Percentiles rank a stretch among this genome's conserved stretches.
Evolutionary conservation across 2,329 filamentous ascomycete genomes (phyloP).

Genomic region (Paraphaeosphaeria minitans): DNA sequence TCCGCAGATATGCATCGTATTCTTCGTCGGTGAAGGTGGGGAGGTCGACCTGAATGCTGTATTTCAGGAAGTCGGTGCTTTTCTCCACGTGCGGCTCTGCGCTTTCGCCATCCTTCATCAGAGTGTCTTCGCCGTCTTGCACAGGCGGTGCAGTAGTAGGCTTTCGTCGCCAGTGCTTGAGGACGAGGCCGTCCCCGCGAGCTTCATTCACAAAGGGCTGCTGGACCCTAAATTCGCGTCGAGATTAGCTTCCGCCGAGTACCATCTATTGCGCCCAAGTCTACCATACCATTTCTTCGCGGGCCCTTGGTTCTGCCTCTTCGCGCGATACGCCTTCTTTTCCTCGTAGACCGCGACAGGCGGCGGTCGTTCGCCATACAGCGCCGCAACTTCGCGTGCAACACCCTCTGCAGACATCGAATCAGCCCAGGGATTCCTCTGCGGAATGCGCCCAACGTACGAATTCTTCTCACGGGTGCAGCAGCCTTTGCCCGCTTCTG

Average conservation of each 20-base stretch:
- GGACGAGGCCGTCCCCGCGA: conserved; percentile 70
- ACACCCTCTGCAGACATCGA: conserved; percentile 42
- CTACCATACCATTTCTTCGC: conserved; percentile 45
- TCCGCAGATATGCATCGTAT: conserved; percentile 76
- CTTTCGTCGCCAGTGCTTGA: conserved; percentile 82
- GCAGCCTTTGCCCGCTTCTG: conserved; percentile 75
- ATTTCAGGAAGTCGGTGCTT: conserved; percentile 75
- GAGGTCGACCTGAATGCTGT: conserved; percentile 78
- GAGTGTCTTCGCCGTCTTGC: conserved; percentile 37
- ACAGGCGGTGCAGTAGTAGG: conserved; percentile 39
- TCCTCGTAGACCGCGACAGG: conserved; percentile 49
- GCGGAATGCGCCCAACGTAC: conserved; percentile 44
- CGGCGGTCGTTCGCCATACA: conserved; percentile 48
- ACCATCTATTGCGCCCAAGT: not conserved
- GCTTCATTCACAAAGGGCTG: conserved; percentile 76
- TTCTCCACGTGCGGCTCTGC: conserved; percentile 48
- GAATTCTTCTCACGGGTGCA: conserved; percentile 59
- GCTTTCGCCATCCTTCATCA: conserved; percentile 44
- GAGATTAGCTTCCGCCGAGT: conserved; percentile 18
- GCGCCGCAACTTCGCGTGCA: conserved; percentile 48
- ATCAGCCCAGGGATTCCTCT: conserved; percentile 19
- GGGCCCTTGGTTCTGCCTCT: conserved; percentile 46
- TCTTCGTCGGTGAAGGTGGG: conserved; percentile 86
- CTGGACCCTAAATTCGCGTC: conserved; percentile 32
- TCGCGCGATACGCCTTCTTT: conserved; percentile 47